These are phyloP conservation scores for Psilocybe cubensis DNA, from an alignment of 768 basidiomycete genomes.

Conservation along the genomic window DNA sequence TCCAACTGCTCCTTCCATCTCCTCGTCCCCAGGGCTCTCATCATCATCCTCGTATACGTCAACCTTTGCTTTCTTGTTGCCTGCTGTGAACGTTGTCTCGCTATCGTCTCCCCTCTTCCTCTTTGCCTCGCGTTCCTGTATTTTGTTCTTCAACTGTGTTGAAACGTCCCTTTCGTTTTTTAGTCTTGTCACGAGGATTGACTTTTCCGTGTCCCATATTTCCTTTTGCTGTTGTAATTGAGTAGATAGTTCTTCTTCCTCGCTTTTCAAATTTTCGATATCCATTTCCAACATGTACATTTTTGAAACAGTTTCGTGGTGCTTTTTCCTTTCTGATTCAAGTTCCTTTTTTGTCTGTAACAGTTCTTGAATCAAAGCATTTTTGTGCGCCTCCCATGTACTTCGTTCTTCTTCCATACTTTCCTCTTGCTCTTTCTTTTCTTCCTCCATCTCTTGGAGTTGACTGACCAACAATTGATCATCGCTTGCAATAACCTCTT, in stretches of 20 bases:
- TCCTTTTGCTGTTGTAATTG: neutral
- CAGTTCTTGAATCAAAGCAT: neutral
- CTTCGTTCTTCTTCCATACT: neutral
- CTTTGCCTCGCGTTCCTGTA: neutral
- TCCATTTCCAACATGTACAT: neutral
- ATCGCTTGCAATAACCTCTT: neutral
- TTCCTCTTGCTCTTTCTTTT: neutral
- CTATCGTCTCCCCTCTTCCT: neutral
- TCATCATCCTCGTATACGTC: neutral
- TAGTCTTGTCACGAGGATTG: neutral
- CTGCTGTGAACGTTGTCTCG: neutral
- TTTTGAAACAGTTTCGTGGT: neutral
- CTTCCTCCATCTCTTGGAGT: neutral
- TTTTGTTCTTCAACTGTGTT: neutral
- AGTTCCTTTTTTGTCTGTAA: neutral
- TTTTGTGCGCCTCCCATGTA: neutral
- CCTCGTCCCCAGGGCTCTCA: neutral
- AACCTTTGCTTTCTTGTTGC: neutral
- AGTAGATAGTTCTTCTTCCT: neutral
- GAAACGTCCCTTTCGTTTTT: neutral
- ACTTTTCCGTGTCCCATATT: constrained; percentile 3
- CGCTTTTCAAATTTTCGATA: neutral
- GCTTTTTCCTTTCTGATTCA: neutral
- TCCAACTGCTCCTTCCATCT: neutral
- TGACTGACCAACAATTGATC: neutral